phyloP scores from a whole-genome alignment of 1,284 basidiomycete genomes.

The Austroboletus rostrupii region DNA sequence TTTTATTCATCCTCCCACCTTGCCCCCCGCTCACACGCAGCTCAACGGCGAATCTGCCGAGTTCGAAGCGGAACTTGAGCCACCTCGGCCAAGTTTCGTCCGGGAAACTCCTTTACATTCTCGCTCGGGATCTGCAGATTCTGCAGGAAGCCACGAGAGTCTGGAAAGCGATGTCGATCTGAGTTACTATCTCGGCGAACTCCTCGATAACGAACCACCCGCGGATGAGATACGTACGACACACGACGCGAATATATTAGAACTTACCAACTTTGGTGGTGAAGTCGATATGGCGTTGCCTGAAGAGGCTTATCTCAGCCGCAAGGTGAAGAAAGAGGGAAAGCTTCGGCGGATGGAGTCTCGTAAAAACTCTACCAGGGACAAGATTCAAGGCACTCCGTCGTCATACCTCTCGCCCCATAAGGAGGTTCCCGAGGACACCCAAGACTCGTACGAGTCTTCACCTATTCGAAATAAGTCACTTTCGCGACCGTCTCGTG shows the following conservation, averaged over 20 bases:
- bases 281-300: constrained; percentile 65
- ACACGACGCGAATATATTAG: constrained; percentile 55
- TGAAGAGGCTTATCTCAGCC: constrained; percentile 61
- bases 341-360: constrained; percentile 58
- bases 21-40: not conserved
- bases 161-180: constrained; percentile 37
- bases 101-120: constrained; percentile 8
- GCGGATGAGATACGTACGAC: constrained; percentile 34
- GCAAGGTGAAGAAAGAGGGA: constrained; percentile 64
- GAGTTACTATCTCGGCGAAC: constrained; percentile 43
- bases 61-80: constrained; percentile 31
- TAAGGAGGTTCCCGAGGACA: not conserved
- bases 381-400: constrained; percentile 2
- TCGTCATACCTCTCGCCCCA: not conserved
- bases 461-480: not conserved
- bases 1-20: constrained; percentile 2
- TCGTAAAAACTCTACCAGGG: constrained; percentile 33
- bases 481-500: not conserved
- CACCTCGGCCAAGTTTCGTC: constrained; percentile 42
- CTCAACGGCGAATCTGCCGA: not conserved
- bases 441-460: not conserved
- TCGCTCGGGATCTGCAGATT: constrained; percentile 26
- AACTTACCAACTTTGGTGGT: constrained; percentile 81
- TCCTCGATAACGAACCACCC: constrained; percentile 27
- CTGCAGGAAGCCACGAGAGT: constrained; percentile 35